Evolutionary conservation across 148 eudicot species (phyloP).

Genomic region (Pharnaceum exiguum): DNA sequence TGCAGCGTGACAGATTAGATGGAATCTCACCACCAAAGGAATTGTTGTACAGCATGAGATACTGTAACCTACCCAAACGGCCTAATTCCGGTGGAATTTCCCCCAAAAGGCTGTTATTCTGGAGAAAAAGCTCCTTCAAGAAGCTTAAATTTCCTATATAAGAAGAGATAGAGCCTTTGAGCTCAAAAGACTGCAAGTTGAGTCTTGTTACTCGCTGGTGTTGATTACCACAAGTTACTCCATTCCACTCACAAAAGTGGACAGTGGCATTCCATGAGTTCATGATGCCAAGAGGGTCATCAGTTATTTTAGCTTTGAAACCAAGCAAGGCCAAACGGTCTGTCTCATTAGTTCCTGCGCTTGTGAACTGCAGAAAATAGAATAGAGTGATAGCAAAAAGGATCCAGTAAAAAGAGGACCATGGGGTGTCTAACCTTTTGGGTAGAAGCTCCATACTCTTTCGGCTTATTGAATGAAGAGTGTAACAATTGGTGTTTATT

Average conservation of each 20-base stretch:
- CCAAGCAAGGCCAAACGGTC: constrained; percentile 7
- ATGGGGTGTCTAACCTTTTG: too few relatives aligned
- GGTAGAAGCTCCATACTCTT: too few relatives aligned
- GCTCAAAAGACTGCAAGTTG: not conserved
- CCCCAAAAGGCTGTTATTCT: constrained; percentile 8
- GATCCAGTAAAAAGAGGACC: not conserved
- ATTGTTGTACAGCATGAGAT: constrained; percentile 4
- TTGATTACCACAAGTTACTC: constrained; percentile 6
- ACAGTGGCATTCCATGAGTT: constrained; percentile 9
- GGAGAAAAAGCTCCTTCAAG: not conserved
- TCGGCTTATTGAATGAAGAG: too few relatives aligned
- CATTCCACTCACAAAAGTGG: constrained; percentile 22
- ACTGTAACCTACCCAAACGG: constrained; percentile 11
- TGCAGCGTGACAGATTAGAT: constrained; percentile 11
- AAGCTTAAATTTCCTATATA: constrained; percentile 19
- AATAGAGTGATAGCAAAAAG: not conserved
- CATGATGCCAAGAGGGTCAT: constrained; percentile 15
- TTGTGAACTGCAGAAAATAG: not conserved
- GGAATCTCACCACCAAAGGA: constrained; percentile 17
- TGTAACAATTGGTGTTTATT: too few relatives aligned
- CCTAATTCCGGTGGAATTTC: constrained; percentile 19
- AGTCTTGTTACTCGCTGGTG: constrained; percentile 6
- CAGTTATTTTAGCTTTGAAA: constrained; percentile 12
- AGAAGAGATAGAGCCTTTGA: constrained; percentile 18
- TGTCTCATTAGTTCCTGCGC: not conserved